phyloP scores from a whole-genome alignment of 495 filamentous ascomycete genomes.

The Penicillium nucicola region DNA sequence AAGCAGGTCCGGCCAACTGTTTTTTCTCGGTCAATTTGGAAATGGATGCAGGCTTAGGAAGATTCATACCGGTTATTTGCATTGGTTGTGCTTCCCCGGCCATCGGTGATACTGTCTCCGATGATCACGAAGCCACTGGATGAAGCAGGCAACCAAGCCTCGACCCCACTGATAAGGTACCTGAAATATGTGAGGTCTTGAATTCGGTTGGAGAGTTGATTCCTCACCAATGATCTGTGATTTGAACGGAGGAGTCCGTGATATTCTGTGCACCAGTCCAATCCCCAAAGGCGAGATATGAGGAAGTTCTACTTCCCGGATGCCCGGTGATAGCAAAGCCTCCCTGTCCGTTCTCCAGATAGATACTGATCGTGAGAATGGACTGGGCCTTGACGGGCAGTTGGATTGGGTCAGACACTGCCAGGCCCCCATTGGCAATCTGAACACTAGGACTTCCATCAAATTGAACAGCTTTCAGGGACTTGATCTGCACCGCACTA shows the following conservation, averaged over 20 bases:
- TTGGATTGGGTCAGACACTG: conserved; percentile 62
- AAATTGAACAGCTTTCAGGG: conserved; percentile 49
- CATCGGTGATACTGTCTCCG: conserved; percentile 75
- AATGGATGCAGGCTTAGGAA: background rate
- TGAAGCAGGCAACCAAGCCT: conserved; percentile 49
- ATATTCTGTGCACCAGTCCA: conserved; percentile 44
- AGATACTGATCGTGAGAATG: conserved; percentile 57
- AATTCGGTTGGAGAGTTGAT: background rate
- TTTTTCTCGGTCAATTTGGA: background rate
- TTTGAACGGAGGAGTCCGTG: conserved; percentile 28
- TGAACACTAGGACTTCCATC: conserved; percentile 45
- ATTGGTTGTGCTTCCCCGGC: conserved; percentile 61
- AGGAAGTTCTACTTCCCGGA: conserved; percentile 65
- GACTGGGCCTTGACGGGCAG: conserved; percentile 45
- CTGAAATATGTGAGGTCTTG: conserved; percentile 21
- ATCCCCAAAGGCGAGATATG: conserved; percentile 55
- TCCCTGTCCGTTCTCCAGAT: conserved; percentile 54
- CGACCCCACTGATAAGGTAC: conserved; percentile 61
- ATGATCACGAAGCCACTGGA: conserved; percentile 55
- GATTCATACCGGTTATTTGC: conserved; percentile 56
- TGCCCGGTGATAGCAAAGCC: conserved; percentile 60
- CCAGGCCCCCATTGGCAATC: conserved; percentile 57
- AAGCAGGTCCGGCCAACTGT: conserved; percentile 65
- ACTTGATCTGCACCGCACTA: conserved; percentile 8
- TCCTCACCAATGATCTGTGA: conserved; percentile 28